Base-by-base conservation (phyloP, 2,329 filamentous ascomycete species). In the Passalora sequoiae region DNA sequence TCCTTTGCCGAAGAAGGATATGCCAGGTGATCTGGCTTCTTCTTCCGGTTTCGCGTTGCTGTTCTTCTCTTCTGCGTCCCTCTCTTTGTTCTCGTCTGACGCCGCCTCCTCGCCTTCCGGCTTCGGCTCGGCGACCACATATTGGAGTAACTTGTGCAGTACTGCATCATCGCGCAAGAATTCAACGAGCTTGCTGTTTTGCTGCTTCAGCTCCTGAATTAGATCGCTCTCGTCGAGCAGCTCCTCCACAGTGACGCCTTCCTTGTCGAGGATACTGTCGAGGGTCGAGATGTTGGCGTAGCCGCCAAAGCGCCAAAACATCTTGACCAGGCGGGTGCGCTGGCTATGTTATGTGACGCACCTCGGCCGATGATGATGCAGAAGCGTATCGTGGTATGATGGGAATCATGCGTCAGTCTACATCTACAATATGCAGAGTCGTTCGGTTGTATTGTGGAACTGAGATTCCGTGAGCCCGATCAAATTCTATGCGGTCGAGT, bases 221-320 rank as follows among this genome's bases (percentile, higher is more conserved):
- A 97, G 73, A 65, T 98, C 92, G 62, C 86, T 85, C 75, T 98
- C 92, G 66, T 97, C 89, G 51, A 98, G 81, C 47, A 98, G 76
- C 65, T 97, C 91, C 69, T 98, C 92, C 55, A 97, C 83, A 40
- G 86, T 89, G 65, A 96, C 89, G 69, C 95, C 86, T 58, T 80
- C 82, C 69, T 95, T 95, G 66, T 98, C 92, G 66, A 98, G 88
- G 62, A 98, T 86, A 58, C 84, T 89, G 70, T 97, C 92, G 69
- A 98, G 88, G 64, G 89, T 85, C 61, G 91, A 96, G 70, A 95
- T 85, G 77, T 88, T 94, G 76, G 89, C 87, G 77, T 97, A 97
- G 64, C 89, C 89, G 77, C 92, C 91, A 77, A 97, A 98, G 72
- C 91, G 85, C 92, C 92, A 98, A 72, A 98, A 98, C 92, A 98